Conservation (phyloP, 345 rosid genomes). For the Crucihimalaya himalaica region DNA sequence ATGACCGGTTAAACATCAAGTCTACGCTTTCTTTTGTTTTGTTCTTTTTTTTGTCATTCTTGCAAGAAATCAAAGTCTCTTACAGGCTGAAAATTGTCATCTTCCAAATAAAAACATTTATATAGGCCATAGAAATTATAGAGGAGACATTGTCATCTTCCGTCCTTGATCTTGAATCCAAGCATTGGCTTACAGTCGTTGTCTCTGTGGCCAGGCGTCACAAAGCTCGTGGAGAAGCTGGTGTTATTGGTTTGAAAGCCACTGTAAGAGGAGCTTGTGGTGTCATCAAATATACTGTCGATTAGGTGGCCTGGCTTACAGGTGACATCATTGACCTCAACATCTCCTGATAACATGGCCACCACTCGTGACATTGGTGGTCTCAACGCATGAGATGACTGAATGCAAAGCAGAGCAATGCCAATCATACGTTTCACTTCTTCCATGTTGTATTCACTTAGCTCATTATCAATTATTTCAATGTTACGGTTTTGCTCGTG, state of each 20-base stretch:
- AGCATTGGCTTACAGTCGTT: slow-evolving; percentile 24
- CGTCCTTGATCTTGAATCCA: slow-evolving; percentile 28
- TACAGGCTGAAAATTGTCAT: no score
- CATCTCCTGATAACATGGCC: slow-evolving; percentile 69
- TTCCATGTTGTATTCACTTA: slow-evolving; percentile 46
- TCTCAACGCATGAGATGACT: slow-evolving; percentile 49
- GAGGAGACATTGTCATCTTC: slow-evolving; percentile 39
- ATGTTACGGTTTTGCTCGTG: slow-evolving; percentile 47
- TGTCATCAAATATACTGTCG: slow-evolving; percentile 54
- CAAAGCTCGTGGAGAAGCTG: slow-evolving; percentile 26
- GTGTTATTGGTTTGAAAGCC: slow-evolving; percentile 7
- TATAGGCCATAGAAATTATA: no score
- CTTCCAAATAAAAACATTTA: no score
- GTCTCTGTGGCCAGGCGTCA: slow-evolving; percentile 1
- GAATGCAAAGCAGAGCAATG: slow-evolving; percentile 68
- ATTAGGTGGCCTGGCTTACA: slow-evolving; percentile 57
- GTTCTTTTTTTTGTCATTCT: no score
- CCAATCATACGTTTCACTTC: slow-evolving; percentile 53
- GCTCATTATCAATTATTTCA: slow-evolving; percentile 48
- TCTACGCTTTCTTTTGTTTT: no score
- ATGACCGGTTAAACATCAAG: no score
- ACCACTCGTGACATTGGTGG: slow-evolving; percentile 74
- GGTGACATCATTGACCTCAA: slow-evolving; percentile 48
- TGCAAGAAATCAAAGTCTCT: no score
- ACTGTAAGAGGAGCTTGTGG: slow-evolving; percentile 38